These are phyloP conservation scores for Taiwanofungus camphoratus DNA, from an alignment of 1,284 basidiomycete genomes.

Conservation along the genomic window DNA sequence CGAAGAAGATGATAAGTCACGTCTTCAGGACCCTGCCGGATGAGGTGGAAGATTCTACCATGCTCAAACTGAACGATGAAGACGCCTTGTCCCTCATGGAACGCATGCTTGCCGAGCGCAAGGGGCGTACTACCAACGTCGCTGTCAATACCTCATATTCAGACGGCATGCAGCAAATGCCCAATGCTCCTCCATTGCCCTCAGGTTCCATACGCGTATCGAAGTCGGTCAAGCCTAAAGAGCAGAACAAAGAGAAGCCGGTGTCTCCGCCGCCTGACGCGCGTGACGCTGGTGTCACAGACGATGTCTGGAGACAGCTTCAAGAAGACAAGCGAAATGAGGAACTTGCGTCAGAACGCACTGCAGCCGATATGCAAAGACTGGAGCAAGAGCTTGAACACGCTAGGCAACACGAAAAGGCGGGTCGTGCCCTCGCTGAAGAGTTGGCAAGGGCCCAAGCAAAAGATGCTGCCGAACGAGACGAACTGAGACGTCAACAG, in stretches of 20 bases:
- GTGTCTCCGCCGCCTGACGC: conserved; percentile 1
- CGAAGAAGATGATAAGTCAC: conserved; percentile 38
- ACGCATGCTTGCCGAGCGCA: conserved; percentile 20
- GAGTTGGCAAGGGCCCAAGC: conserved; percentile 19
- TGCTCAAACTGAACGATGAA: conserved; percentile 16
- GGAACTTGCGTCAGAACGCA: conserved; percentile 12
- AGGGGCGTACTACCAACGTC: conserved; percentile 19
- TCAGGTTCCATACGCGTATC: conserved; percentile 1
- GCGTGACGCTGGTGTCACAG: conserved; percentile 41
- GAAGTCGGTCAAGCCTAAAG: neutral
- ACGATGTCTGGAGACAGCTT: conserved; percentile 39
- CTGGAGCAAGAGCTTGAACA: conserved; percentile 19
- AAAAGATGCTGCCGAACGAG: conserved; percentile 17
- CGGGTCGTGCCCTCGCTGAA: conserved; percentile 17
- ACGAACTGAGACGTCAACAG: conserved; percentile 22
- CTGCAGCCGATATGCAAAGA: conserved; percentile 13
- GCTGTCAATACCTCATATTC: neutral
- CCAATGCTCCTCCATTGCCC: conserved; percentile 2
- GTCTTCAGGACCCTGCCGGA: conserved; percentile 22
- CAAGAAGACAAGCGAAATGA: conserved; percentile 31
- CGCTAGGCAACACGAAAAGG: conserved; percentile 13
- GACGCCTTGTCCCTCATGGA: conserved; percentile 29
- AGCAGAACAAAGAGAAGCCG: neutral
- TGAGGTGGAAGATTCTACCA: conserved; percentile 1
- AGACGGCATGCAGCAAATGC: conserved; percentile 4